Percentiles rank a stretch among this genome's conserved stretches.
These are phyloP conservation scores for Kwoniella pini DNA, from an alignment of 768 basidiomycete species.

Conservation along the genomic window DNA sequence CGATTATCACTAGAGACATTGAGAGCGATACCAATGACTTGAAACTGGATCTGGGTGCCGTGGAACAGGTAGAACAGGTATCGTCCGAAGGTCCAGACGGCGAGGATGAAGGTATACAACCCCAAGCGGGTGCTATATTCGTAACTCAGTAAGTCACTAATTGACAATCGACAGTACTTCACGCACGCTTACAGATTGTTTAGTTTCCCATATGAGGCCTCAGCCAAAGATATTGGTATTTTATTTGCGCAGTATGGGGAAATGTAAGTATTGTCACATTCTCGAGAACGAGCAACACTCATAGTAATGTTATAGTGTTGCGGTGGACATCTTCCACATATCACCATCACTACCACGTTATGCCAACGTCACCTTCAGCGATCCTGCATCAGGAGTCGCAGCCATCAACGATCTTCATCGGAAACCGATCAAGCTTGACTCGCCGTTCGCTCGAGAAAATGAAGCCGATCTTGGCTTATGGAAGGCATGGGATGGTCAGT, in stretches of 20 bases:
- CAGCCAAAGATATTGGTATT: conserved; percentile 51
- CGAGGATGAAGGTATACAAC: conserved; percentile 32
- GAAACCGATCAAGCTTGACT: conserved; percentile 40
- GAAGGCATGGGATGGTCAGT: conserved; percentile 43
- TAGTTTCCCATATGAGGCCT: conserved; percentile 48
- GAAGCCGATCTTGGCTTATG: conserved; percentile 45
- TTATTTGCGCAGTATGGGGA: conserved; percentile 52
- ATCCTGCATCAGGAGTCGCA: conserved; percentile 26
- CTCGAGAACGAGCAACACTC: neutral
- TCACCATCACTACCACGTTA: conserved; percentile 47
- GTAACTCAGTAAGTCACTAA: conserved; percentile 45
- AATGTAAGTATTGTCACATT: conserved; percentile 36
- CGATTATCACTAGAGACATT: neutral
- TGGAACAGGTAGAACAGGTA: neutral
- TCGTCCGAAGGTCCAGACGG: conserved; percentile 12
- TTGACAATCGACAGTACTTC: neutral
- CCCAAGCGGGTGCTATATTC: conserved; percentile 42
- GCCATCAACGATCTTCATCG: conserved; percentile 45
- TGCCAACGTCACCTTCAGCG: conserved; percentile 44
- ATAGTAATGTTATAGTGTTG: conserved; percentile 25
- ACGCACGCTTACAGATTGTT: neutral
- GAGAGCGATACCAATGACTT: conserved; percentile 1
- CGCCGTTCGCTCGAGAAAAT: conserved; percentile 35
- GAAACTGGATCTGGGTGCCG: conserved; percentile 14
- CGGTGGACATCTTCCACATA: conserved; percentile 53